A percentile compares a stretch with the other conserved stretches of the same genome.
These are phyloP conservation scores for Teunomyces aglyptinius DNA, from an alignment of 805 yeast genomes.

Conservation along the genomic window DNA sequence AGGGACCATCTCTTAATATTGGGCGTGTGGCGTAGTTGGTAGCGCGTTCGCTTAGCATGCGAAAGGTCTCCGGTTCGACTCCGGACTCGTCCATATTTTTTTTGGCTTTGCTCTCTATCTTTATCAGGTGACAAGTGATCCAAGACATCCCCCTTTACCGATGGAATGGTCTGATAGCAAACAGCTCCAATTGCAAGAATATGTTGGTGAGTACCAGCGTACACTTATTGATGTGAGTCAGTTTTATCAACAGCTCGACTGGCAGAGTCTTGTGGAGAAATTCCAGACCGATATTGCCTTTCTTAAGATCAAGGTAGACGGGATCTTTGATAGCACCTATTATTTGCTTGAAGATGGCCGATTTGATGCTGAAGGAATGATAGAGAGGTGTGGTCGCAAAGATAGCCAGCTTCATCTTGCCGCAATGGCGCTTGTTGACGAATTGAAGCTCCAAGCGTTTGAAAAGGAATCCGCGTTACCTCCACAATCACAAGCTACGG, in stretches of 20 bases:
- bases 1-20: slow-evolving; percentile 54
- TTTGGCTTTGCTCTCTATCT: neutral
- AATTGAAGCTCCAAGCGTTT: slow-evolving; percentile 1
- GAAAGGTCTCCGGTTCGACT: slow-evolving; percentile 49
- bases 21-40: slow-evolving; percentile 52
- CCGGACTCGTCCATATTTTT: slow-evolving; percentile 37
- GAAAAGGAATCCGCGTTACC: neutral
- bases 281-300: slow-evolving; percentile 16
- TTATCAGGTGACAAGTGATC: neutral
- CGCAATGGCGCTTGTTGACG: neutral
- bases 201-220: slow-evolving; percentile 10
- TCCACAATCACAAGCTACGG: neutral
- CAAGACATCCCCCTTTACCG: neutral
- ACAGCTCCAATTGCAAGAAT: slow-evolving; percentile 13
- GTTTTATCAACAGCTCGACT: slow-evolving; percentile 18
- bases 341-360: neutral
- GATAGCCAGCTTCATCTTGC: neutral
- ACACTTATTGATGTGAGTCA: slow-evolving; percentile 10
- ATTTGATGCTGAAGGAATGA: neutral
- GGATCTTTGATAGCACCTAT: slow-evolving; percentile 16
- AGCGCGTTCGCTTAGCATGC: slow-evolving; percentile 51
- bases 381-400: neutral
- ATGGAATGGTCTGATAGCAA: slow-evolving; percentile 17
- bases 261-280: slow-evolving; percentile 13
- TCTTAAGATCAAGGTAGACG: slow-evolving; percentile 21